Evolutionary conservation across 2,329 filamentous ascomycete genomes (phyloP), one percentile per base, ranked within the genome.

Genomic region (Simplicillium sp.): DNA sequence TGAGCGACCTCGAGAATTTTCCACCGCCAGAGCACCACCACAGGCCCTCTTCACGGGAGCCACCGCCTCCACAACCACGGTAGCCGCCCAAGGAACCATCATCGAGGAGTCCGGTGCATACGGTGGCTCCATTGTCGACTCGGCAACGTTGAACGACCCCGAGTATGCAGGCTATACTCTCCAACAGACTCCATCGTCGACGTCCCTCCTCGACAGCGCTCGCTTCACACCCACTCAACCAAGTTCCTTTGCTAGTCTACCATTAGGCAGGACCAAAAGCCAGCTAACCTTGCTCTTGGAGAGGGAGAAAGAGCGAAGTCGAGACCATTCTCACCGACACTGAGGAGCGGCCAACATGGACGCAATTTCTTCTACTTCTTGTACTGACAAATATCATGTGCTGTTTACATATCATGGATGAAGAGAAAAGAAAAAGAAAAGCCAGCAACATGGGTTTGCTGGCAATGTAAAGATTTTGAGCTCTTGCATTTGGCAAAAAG

Each of bases 241-340:
- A 4, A 70, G 62, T 34, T 55, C 62, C 11, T 59, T 63, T 12
- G 58, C 67, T 18, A 57, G 57, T 12, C 61, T 74, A 7, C 71
- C 70, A 4, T 59, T 80, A 37, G 73, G 65, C n/a, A 64, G 74
- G 43, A 73, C 75, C n/a, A 77, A 71, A 54, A 80, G 75, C 49
- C 75, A 80, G 52, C 60, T 81, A 20, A 72, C 70, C 9, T 58
- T 80, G 4, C 60, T 81, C 1, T 60, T 80, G 15, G 72, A 77
- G 48, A 67, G 70, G 29, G 73, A 74, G 46, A 72, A 67, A 48
- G 58, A 56, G 12, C 55, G 60, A 37, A 53, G 46, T 32, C 49
- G 49, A 14, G 56, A 57, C 14, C 32, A 12, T 11, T 32, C 28
- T 15, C 34, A 16, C 3, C 9, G 18, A 11, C 15, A 36, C 14